phyloP scores from a whole-genome alignment of 176 grass and related monocot genomes.

The Musa schizocarpa region DNA sequence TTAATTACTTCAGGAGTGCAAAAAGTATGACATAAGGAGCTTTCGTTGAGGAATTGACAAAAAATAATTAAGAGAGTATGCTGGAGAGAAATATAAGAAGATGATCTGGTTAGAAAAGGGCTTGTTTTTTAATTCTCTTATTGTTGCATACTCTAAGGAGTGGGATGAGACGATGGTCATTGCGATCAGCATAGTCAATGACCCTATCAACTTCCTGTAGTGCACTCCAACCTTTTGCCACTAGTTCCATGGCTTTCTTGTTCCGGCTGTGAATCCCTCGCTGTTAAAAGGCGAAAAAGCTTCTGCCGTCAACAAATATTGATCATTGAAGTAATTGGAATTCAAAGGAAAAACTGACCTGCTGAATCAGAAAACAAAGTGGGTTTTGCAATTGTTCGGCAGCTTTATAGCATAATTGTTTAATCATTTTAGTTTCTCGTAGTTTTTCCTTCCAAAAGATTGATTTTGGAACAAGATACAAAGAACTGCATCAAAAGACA shows the following conservation, averaged over 20 bases:
- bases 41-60: too few relatives aligned
- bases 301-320: not conserved
- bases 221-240: constrained; percentile 81
- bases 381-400: not conserved
- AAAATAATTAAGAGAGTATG: not conserved
- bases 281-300: constrained; percentile 27
- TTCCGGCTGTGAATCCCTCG: constrained; percentile 69
- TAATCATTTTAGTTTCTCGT: not conserved
- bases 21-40: not conserved
- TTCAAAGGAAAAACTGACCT: not conserved
- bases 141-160: constrained; percentile 50
- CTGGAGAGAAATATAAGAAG: not conserved
- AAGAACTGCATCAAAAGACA: too few relatives aligned
- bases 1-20: not conserved
- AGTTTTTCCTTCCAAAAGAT: not conserved
- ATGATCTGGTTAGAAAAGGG: not conserved
- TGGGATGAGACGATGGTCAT: constrained; percentile 71
- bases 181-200: constrained; percentile 70
- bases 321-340: not conserved
- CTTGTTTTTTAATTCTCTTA: not conserved
- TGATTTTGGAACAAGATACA: too few relatives aligned
- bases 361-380: not conserved
- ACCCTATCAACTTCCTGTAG: constrained; percentile 87
- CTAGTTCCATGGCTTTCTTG: constrained; percentile 93
- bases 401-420: not conserved